Percentiles rank a stretch among this genome's conserved stretches.
Conservation (phyloP, 2,329 filamentous ascomycete genomes). For the Colletotrichum sp. region DNA sequence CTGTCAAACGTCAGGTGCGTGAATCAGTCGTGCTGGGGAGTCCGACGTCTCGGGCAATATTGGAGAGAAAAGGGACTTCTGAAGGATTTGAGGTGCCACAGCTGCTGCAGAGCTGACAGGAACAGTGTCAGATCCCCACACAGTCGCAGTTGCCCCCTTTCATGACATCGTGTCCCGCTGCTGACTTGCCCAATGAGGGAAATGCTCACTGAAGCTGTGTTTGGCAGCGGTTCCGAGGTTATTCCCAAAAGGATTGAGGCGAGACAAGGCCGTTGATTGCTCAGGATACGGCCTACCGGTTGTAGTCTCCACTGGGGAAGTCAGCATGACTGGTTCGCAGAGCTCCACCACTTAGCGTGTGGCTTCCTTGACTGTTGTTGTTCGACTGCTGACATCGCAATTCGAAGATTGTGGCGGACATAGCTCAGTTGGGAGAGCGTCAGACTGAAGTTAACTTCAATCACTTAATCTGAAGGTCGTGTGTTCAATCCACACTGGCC, state of each 20-base stretch:
- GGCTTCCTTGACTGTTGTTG: neutral
- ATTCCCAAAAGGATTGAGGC: neutral
- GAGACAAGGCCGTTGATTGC: neutral
- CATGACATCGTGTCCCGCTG: neutral
- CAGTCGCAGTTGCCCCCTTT: neutral
- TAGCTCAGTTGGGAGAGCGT: conserved; percentile 22
- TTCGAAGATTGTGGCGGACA: conserved; percentile 16
- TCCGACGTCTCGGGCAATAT: neutral
- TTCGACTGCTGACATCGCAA: neutral
- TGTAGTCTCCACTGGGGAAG: neutral
- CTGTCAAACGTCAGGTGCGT: neutral
- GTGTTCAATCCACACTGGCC: conserved; percentile 22
- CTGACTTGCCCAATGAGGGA: neutral
- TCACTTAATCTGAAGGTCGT: conserved; percentile 20
- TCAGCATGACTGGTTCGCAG: neutral
- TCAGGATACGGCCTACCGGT: neutral
- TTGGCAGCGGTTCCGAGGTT: neutral
- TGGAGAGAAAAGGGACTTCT: neutral
- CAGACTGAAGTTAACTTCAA: conserved; percentile 20
- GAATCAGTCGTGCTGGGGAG: neutral
- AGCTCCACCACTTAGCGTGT: neutral
- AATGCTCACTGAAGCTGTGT: neutral
- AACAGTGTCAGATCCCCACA: neutral
- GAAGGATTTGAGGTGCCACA: neutral
- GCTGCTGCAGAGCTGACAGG: neutral